Base-by-base conservation (phyloP, 176 grass and related monocot genomes). In the Oropetium thomaeum region DNA sequence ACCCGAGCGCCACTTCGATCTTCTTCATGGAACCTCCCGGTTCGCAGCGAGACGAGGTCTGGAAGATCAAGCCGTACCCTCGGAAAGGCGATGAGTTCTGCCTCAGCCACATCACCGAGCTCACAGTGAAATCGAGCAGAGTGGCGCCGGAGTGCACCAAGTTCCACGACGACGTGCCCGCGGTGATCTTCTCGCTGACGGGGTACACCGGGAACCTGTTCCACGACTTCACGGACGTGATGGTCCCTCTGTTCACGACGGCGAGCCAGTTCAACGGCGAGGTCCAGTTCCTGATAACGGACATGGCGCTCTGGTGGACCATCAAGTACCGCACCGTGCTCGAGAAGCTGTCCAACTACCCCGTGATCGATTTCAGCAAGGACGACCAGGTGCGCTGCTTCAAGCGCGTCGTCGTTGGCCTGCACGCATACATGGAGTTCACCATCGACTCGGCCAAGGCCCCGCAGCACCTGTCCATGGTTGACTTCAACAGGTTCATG, bases 211-310 rank as follows among this genome's bases (percentile, higher is more conserved):
- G 86, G 13, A 96, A 92, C 26, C 82, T 86, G 13, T 96, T 89
- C 76, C 92, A 96, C 48, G 89, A 82, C 41, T 96, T 96, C 69
- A 89, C 83, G 9, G 92, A 96, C 20, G 89, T 96, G 58, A 71
- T 96, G 29, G 69, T 96, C n/a, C 92, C 92, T 4, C 80, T 92
- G 48, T 96, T 92, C 81, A 84, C 82, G 27, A 92, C 92, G 5
- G 79, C 86, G 2, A 76, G 58, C 30, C 71, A 86, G 89, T 92
- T 96, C 28, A 80, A 81, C 1, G 89, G 92, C 17, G 88, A 92
- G 43, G 86, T 92, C 30, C 86, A 84, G 63, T 83, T 96, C 29
- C 66, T 89, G 28, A 74, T 89, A 32, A 71, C 86, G 0, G 84
- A 86, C 59, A 57, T 79, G 66, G 65, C 76, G 1, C 83, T 84